phyloP scores from a whole-genome alignment of 352 stramenopile species.

The Pythium sukuiense region DNA sequence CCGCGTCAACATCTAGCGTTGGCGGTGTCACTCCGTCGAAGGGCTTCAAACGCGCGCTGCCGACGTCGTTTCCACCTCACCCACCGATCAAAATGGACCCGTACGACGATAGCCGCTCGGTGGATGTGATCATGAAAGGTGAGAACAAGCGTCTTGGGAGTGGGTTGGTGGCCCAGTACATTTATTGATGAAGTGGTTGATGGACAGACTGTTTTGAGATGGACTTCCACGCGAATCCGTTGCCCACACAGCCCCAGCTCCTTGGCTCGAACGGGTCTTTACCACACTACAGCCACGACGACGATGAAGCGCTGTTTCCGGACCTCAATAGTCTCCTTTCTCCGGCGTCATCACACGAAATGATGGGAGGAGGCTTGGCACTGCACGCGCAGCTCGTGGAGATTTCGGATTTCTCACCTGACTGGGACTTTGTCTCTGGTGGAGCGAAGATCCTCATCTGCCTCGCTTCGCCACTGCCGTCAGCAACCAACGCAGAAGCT shows the following conservation, averaged over 20 bases:
- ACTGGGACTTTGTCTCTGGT: conserved; percentile 77
- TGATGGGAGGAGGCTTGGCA: neutral
- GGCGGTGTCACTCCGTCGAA: conserved; percentile 21
- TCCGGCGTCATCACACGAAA: conserved; percentile 11
- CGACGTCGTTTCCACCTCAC: conserved; percentile 1
- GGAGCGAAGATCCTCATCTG: conserved; percentile 87
- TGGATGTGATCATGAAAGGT: conserved; percentile 68
- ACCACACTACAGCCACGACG: conserved; percentile 19
- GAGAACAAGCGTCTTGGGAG: no score
- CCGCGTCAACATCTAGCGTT: neutral
- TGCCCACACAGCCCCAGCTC: neutral
- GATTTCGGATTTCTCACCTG: conserved; percentile 83
- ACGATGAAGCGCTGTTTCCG: conserved; percentile 34
- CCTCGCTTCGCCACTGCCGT: conserved; percentile 45
- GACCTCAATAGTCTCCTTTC: conserved; percentile 19
- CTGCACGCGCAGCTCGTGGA: conserved; percentile 22
- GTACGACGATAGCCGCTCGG: conserved; percentile 21
- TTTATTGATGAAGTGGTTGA: no score
- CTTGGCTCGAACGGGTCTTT: neutral
- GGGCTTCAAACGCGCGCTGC: conserved; percentile 40
- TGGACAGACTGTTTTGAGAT: conserved; percentile 64
- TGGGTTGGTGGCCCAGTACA: no score
- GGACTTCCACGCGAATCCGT: conserved; percentile 29
- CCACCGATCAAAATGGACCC: conserved; percentile 22
- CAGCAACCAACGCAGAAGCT: conserved; percentile 9